Evolutionary conservation across 177 flowering plant genomes (phyloP), one percentile per base, ranked within the genome.

Genomic region (Telopea speciosissima): DNA sequence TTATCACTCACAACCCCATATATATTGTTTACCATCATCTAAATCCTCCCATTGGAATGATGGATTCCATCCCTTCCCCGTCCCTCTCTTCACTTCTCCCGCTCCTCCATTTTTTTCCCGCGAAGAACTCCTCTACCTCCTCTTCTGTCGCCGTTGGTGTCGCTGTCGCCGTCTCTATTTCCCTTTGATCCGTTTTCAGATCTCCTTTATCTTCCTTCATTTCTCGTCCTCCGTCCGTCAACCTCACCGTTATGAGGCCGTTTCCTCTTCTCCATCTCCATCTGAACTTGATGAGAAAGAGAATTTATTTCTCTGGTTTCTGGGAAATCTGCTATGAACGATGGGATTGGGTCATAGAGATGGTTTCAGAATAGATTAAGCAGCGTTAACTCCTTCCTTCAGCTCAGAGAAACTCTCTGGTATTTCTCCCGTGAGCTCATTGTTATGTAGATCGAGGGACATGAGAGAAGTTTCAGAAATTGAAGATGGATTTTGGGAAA

Each of bases 381-480:
- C 8, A 95, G 76, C 2, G 85, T 86, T 1, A 91, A 44, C 49
- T 88, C 83, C n/a, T n/a, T n/a, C n/a, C 73, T 77, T 72, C 24
- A 95, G 73, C 24, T 69, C 76, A 3, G 85, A 62, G 66, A 90
- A 95, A 13, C 77, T 75, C 59, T 72, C 84, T 14, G 97, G 99
- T 0, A 95, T 89, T 71, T 80, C 91, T 2, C 97, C 97, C 17
- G 75, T 81, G 21, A 95, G 81, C 0, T 73, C 69, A 67, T 95
- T 95, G 26, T 73, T 75, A 0, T 97, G 89, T 3, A 95, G 78
- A 66, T 95, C 99, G 17, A 92, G 77, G 0, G 90, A 90, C 68
- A 76, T 79, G 71, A 95, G 40, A 56, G n/a, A n/a, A n/a, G n/a
- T n/a, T n/a, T n/a, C n/a, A n/a, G n/a, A n/a, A n/a, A n/a, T n/a